Evolutionary conservation across 2,329 filamentous ascomycete genomes (phyloP).

Genomic region (Chaetomium sp.): DNA sequence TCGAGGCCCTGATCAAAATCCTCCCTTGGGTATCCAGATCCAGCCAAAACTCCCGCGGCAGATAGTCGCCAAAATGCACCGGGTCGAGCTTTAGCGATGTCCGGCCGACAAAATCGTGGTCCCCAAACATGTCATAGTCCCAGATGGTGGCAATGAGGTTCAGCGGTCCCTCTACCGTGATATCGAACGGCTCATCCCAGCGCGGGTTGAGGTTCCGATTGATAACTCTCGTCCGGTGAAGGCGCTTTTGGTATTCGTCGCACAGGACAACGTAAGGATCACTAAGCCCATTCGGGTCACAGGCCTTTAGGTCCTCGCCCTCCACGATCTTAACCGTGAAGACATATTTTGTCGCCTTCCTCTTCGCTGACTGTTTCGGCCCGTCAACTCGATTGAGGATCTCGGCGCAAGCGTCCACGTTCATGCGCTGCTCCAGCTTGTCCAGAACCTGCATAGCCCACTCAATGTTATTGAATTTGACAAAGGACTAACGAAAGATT

Average conservation of each 20-base stretch:
- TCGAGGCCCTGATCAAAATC: conserved; percentile 86
- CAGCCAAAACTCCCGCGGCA: conserved; percentile 96
- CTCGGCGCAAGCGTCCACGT: conserved; percentile 86
- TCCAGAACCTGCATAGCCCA: conserved; percentile 92
- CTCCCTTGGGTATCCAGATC: conserved; percentile 95
- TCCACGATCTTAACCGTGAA: conserved; percentile 99
- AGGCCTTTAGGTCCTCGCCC: conserved; percentile 96
- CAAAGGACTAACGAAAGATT: conserved; percentile 69
- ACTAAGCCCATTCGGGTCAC: conserved; percentile 89
- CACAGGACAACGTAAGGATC: conserved; percentile 97
- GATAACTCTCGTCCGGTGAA: conserved; percentile 91
- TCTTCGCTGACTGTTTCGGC: conserved; percentile 61
- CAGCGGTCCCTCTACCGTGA: conserved; percentile 85
- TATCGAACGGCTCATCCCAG: conserved; percentile 97
- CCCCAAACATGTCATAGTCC: conserved; percentile 97
- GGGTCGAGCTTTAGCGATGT: conserved; percentile 98
- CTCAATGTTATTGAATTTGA: conserved; percentile 97
- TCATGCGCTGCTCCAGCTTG: conserved; percentile 83
- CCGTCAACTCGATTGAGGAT: conserved; percentile 76
- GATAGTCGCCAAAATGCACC: conserved; percentile 93
- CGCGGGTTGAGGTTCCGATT: conserved; percentile 88
- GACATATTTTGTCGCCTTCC: conserved; percentile 83
- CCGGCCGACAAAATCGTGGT: conserved; percentile 94
- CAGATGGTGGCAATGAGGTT: conserved; percentile 97
- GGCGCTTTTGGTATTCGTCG: conserved; percentile 95